Percentiles rank a stretch among this genome's conserved stretches.
Conservation (phyloP, 495 filamentous ascomycete species). For the Astrothelium macrocarpum region DNA sequence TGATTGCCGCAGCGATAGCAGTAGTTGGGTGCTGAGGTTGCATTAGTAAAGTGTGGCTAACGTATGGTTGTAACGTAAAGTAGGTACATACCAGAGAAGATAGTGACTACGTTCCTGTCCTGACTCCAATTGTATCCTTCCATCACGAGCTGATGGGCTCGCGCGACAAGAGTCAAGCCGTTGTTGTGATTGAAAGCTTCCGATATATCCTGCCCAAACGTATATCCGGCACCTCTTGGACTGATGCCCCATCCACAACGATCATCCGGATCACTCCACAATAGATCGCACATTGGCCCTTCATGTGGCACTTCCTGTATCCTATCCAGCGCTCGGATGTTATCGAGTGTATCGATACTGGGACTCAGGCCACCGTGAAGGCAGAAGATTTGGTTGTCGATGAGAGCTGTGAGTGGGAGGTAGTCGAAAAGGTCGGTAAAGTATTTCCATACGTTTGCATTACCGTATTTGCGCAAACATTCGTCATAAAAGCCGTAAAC, state of each 20-base stretch:
- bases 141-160: conserved; percentile 96
- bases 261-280: conserved; percentile 98
- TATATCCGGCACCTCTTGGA: conserved; percentile 93
- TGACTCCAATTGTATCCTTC: conserved; percentile 98
- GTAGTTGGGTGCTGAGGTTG: conserved; percentile 73
- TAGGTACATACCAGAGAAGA: conserved; percentile 72
- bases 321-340: conserved; percentile 88
- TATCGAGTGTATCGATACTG: conserved; percentile 95
- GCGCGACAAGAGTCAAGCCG: conserved; percentile 85
- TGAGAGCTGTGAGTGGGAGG: conserved; percentile 92
- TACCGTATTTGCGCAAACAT: conserved; percentile 94
- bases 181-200: conserved; percentile 99
- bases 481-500: conserved; percentile 98
- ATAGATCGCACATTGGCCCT: conserved; percentile 94
- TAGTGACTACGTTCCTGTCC: conserved; percentile 94
- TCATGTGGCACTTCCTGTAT: conserved; percentile 99
- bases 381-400: conserved; percentile 99
- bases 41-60: not conserved
- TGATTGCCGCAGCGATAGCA: conserved; percentile 98
- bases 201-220: conserved; percentile 97
- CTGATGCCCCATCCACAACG: conserved; percentile 98
- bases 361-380: conserved; percentile 93
- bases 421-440: conserved; percentile 99
- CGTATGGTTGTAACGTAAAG: not conserved
- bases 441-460: conserved; percentile 99